Base-by-base conservation (phyloP, 768 basidiomycete species). In the Phanerodontia chrysosporium region DNA sequence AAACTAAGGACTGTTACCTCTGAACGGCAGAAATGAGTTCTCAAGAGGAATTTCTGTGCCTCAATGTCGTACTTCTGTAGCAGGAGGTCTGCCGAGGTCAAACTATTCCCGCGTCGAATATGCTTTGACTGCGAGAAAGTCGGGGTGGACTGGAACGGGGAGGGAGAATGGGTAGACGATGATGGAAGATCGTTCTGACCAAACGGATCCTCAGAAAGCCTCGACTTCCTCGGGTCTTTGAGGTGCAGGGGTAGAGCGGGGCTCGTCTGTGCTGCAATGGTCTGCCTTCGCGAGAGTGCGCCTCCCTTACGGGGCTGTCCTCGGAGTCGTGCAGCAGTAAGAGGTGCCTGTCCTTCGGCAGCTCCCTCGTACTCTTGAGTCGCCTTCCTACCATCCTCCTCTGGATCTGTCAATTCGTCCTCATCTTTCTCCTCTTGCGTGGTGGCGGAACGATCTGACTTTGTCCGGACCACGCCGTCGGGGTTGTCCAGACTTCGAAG, bases 1-100 rank as follows among this genome's bases (percentile, higher is more conserved):
- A 28, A 49, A 29, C 51, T 28, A 59, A 32, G 56, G 46, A 24
- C n/a, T 27, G 30, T 39, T 24, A 88, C 93, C 85, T 88, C 90
- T 9, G 90, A 90, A 36, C 90, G 84, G 73, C 87, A 94, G 72
- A 92, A 96, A 69, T 98, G 91, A 52, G 87, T 86, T 53, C 92
- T 80, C 14, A 97, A 75, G 29, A 96, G 80, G 62, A 88, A 83
- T 13, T 79, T 74, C 69, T 94, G 92, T 8, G 86, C 80, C 32
- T 79, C 73, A 21, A 75, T 58, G 67, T 89, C 88, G 65, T 94
- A 95, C 63, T 76, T 82, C 61, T 83, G 80, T 27, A 95, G 71
- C 21, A 93, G 73, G 13, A 73, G 57, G 64, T 90, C 89, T 25
- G 79, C 78, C 46, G 73, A 70, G 65, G 74, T 79, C 13, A 74